Percentiles rank a stretch among this genome's conserved stretches.
Conservation (phyloP, 2,329 filamentous ascomycete species). For the Alternaria incomplexa region DNA sequence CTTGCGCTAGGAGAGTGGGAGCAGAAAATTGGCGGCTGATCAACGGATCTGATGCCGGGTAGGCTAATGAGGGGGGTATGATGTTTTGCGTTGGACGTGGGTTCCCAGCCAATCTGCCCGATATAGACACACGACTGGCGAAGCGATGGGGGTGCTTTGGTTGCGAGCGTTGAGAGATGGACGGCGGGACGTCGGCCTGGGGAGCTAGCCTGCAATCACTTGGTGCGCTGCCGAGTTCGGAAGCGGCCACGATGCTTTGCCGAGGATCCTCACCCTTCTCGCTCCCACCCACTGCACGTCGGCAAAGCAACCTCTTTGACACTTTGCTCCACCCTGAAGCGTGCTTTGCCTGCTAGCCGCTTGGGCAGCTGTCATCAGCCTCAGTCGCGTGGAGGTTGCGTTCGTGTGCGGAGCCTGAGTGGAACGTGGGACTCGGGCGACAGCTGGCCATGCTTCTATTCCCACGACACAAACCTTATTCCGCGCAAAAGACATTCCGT, state of each 20-base stretch:
- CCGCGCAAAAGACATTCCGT: constrained; percentile 10
- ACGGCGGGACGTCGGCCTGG: constrained; percentile 5
- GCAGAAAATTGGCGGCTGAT: constrained; percentile 36
- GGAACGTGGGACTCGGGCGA: constrained; percentile 23
- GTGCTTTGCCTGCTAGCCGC: neutral
- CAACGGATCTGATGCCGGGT: constrained; percentile 19
- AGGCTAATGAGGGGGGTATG: constrained; percentile 30
- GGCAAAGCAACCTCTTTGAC: neutral
- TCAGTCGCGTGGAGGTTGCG: neutral
- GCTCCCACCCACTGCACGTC: neutral
- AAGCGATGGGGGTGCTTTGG: constrained; percentile 5
- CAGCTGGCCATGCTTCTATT: constrained; percentile 16
- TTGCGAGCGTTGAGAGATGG: constrained; percentile 16
- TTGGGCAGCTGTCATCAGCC: constrained; percentile 4
- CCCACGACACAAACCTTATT: constrained; percentile 15
- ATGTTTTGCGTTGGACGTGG: constrained; percentile 21
- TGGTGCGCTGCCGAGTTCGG: neutral
- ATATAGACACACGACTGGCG: constrained; percentile 10
- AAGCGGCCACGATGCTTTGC: constrained; percentile 7
- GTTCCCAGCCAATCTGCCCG: constrained; percentile 10
- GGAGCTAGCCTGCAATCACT: constrained; percentile 8
- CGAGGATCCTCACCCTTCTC: constrained; percentile 8
- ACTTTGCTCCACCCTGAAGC: constrained; percentile 1
- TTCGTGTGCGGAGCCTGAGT: constrained; percentile 1
- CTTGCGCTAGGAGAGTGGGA: constrained; percentile 40